Evolutionary conservation across 2,329 filamentous ascomycete species (phyloP), one percentile per base, ranked within the genome.

Genomic region (Aspergillus eucalypticola): DNA sequence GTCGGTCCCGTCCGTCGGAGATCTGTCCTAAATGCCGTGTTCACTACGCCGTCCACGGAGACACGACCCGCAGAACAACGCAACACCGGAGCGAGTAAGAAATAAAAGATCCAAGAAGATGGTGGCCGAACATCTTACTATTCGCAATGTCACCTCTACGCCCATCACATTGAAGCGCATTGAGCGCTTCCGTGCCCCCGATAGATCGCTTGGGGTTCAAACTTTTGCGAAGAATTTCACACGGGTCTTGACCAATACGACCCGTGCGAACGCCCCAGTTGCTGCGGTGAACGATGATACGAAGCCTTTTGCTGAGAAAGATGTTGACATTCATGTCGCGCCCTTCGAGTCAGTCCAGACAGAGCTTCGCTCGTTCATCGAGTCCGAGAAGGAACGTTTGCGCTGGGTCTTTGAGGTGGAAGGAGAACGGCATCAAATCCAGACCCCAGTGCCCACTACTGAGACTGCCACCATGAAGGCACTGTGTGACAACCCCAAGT

Each of bases 81-180:
- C 23, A 38, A 19, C 54, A 50, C 15, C 29, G 19, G 27, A 35
- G 44, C 32, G 32, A 5, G 32, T 35, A 11, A 13, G 8, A 8
- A 44, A 13, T 13, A 44, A 15, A 35, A 51, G n/a, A 46, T 49
- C 48, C 21, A 38, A 23, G 61, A 50, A 54, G 15, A 67, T 79
- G 76, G 74, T 73, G 50, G 75, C 75, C 42, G 70, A 78, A 58
- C 60, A 70, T 32, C 79, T 96, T 66, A 90, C 85, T 4, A 86
- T 97, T 69, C 91, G 93, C 69, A 97, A 97, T 75, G 80, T 96
- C 65, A 94, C 91, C 48, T 81, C 85, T 59, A 88, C 85, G 52
- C 83, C 87, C n/a, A 80, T 96, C 58, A 86, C 88, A 66, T 84
- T 97, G 68, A 88, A 87, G 74, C 75, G 82, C 61, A 81, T 94